A percentile compares a stretch with the other conserved stretches of the same genome.
These are phyloP conservation scores for Trebouxia gelatinosa DNA, from an alignment of 163 green algal genomes.

Conservation along the genomic window DNA sequence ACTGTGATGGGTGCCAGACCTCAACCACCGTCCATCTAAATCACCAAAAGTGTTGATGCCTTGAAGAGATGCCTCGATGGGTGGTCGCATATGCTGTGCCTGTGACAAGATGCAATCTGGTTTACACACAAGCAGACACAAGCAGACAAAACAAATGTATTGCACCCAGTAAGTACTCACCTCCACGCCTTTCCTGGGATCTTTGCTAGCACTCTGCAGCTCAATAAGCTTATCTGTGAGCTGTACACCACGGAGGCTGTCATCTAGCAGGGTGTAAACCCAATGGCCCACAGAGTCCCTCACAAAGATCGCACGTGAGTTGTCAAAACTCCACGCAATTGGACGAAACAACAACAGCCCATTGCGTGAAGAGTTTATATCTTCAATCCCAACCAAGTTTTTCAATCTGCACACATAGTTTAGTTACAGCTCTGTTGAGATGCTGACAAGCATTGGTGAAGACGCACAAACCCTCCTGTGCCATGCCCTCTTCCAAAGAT, in stretches of 20 bases:
- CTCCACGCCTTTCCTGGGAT: not conserved
- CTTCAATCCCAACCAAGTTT: not conserved
- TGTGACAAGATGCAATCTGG: not conserved
- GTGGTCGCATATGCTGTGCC: not conserved
- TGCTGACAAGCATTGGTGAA: not conserved
- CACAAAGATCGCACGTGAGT: not conserved
- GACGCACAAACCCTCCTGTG: not conserved
- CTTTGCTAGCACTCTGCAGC: not conserved
- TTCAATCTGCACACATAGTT: not conserved
- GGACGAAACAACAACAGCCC: not conserved
- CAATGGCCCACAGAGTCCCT: not conserved
- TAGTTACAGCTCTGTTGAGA: not conserved
- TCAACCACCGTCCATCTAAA: not conserved
- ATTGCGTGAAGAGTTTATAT: not conserved
- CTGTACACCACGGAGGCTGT: not conserved
- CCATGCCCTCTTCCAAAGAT: not conserved
- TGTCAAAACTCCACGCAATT: not conserved
- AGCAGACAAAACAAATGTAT: not conserved
- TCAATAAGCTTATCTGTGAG: not conserved
- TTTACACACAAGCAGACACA: not conserved
- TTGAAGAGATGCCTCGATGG: not conserved
- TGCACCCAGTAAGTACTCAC: not conserved
- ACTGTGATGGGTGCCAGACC: not conserved
- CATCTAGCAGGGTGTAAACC: not conserved
- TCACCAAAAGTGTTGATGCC: not conserved